phyloP scores from a whole-genome alignment of 2,329 filamentous ascomycete species.

The Fusarium verrucosum region DNA sequence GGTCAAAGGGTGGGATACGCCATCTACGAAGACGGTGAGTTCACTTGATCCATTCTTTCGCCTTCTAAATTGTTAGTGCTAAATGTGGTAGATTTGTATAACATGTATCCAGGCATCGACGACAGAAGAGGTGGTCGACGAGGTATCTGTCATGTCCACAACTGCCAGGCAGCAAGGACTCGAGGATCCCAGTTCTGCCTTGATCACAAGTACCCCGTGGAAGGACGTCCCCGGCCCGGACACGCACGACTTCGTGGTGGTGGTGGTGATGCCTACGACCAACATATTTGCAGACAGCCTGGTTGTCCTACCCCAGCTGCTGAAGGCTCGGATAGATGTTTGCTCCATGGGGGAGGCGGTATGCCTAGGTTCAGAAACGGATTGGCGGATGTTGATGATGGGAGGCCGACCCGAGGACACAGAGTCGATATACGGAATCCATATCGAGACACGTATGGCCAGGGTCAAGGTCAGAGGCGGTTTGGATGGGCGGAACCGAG shows the following conservation, averaged over 20 bases:
- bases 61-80: neutral
- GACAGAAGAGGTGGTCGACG: slow-evolving; percentile 9
- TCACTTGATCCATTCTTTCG: too few relatives aligned
- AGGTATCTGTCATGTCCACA: slow-evolving; percentile 35
- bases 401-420: neutral
- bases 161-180: slow-evolving; percentile 29
- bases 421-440: neutral
- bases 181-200: slow-evolving; percentile 31
- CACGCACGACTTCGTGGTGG: neutral
- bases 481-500: slow-evolving; percentile 31
- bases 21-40: slow-evolving; percentile 42
- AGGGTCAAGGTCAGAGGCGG: slow-evolving; percentile 13
- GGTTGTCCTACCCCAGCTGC: slow-evolving; percentile 29
- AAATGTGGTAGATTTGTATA: slow-evolving; percentile 17
- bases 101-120: slow-evolving; percentile 11
- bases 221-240: slow-evolving; percentile 27
- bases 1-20: slow-evolving; percentile 24
- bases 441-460: neutral
- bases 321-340: slow-evolving; percentile 25
- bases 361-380: neutral
- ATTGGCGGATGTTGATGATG: neutral
- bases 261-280: slow-evolving; percentile 29
- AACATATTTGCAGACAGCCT: slow-evolving; percentile 32
- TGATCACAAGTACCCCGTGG: slow-evolving; percentile 29
- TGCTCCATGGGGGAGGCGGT: slow-evolving; percentile 20